phyloP scores from a whole-genome alignment of 306 rosid species.

The Dalbergia cochinchinensis region DNA sequence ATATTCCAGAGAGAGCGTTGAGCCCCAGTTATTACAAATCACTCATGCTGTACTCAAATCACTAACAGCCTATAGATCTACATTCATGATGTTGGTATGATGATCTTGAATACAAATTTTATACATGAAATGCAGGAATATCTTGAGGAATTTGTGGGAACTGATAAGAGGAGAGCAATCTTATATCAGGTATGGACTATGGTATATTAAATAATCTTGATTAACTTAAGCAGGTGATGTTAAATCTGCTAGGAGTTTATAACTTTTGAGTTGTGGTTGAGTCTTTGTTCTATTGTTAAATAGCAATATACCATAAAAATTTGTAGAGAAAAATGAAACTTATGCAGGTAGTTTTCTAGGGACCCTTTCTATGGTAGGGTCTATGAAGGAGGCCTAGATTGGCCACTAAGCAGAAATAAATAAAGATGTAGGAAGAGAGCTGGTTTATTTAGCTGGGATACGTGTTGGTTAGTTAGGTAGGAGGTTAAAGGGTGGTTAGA shows the following conservation, averaged over 20 bases:
- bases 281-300: slow-evolving; percentile 33
- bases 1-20: background rate
- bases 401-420: no score
- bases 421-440: no score
- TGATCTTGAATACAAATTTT: slow-evolving; percentile 19
- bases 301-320: background rate
- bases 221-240: slow-evolving; percentile 2
- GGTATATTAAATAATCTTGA: slow-evolving; percentile 29
- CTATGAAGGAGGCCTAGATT: no score
- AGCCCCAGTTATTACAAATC: background rate
- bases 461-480: no score
- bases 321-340: slow-evolving; percentile 14
- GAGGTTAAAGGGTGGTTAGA: no score
- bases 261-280: background rate
- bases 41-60: slow-evolving; percentile 23
- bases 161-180: slow-evolving; percentile 71
- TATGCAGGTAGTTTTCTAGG: slow-evolving; percentile 8
- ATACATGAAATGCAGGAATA: slow-evolving; percentile 73
- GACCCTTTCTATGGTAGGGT: no score
- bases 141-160: slow-evolving; percentile 88
- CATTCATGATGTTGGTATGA: background rate
- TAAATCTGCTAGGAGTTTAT: slow-evolving; percentile 27
- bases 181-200: slow-evolving; percentile 88
- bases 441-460: no score
- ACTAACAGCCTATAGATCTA: slow-evolving; percentile 24